Evolutionary conservation across 257 asterid genomes (phyloP).

Genomic region (Nicotiana tomentosiformis): DNA sequence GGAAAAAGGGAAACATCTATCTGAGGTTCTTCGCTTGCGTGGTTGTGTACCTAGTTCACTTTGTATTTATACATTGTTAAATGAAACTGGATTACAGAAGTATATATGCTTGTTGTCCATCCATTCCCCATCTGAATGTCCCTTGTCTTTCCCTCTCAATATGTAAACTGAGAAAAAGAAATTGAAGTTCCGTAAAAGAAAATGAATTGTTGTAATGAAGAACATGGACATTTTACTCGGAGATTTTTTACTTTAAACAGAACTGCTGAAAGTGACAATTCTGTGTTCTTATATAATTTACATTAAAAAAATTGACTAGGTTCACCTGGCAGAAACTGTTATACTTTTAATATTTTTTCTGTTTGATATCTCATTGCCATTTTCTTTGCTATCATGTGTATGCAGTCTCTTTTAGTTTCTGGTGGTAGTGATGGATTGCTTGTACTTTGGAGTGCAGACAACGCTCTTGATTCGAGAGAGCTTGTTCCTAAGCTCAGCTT

Average conservation of each 20-base stretch:
- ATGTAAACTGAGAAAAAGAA: background rate
- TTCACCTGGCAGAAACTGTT: background rate
- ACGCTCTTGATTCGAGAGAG: constrained; percentile 92
- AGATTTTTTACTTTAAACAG: background rate
- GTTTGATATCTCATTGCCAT: constrained; percentile 9
- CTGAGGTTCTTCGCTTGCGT: constrained; percentile 2
- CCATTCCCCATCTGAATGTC: background rate
- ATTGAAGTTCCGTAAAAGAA: background rate
- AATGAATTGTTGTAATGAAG: background rate
- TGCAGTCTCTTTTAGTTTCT: constrained; percentile 91
- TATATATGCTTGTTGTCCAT: background rate
- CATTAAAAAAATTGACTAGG: background rate
- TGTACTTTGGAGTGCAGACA: constrained; percentile 95
- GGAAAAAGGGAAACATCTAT: background rate
- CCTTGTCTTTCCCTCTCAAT: background rate
- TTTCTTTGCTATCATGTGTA: constrained; percentile 21
- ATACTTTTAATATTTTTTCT: background rate
- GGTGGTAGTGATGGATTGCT: constrained; percentile 98
- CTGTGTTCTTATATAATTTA: background rate
- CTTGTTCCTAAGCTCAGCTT: constrained; percentile 95
- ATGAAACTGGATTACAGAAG: background rate
- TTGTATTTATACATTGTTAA: background rate
- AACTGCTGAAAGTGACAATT: background rate
- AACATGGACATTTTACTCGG: background rate
- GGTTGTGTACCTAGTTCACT: background rate